Evolutionary conservation across 2,329 filamentous ascomycete genomes (phyloP).

Genomic region (Diaporthe sp.): DNA sequence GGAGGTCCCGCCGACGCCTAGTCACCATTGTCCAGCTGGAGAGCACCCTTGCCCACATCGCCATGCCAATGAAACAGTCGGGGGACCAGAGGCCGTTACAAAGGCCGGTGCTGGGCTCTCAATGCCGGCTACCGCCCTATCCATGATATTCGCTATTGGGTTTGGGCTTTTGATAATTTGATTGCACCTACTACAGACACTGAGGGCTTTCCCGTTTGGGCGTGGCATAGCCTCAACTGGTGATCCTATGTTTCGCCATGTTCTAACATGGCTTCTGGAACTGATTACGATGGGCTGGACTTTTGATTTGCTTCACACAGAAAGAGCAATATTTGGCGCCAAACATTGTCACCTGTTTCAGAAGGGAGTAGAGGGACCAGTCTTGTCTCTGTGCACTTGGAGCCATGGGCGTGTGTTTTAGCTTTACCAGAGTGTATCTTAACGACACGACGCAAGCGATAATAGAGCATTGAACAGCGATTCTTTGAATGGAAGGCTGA

Average conservation of each 20-base stretch:
- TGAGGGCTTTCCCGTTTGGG: background rate
- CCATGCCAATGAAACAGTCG: background rate
- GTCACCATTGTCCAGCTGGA: background rate
- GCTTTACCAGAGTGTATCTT: too few relatives aligned
- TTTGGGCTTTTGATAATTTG: conserved; percentile 4
- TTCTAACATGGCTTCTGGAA: background rate
- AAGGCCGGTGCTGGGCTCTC: background rate
- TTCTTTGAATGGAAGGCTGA: background rate
- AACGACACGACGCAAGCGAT: background rate
- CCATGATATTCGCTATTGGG: background rate
- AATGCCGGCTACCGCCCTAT: background rate
- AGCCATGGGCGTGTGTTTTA: background rate
- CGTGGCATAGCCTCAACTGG: background rate
- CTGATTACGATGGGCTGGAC: too few relatives aligned
- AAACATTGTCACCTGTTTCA: background rate
- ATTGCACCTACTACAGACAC: background rate
- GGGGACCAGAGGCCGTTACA: conserved; percentile 1
- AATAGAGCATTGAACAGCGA: background rate
- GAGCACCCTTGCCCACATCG: conserved; percentile 8
- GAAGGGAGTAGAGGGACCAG: background rate
- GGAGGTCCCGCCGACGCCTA: background rate
- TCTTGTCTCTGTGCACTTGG: background rate
- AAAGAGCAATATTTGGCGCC: background rate
- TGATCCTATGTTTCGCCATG: background rate
- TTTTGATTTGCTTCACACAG: too few relatives aligned